A percentile compares a stretch with the other conserved stretches of the same genome.
phyloP scores from a whole-genome alignment of 768 basidiomycete genomes.

The Suillus fuscotomentosus region DNA sequence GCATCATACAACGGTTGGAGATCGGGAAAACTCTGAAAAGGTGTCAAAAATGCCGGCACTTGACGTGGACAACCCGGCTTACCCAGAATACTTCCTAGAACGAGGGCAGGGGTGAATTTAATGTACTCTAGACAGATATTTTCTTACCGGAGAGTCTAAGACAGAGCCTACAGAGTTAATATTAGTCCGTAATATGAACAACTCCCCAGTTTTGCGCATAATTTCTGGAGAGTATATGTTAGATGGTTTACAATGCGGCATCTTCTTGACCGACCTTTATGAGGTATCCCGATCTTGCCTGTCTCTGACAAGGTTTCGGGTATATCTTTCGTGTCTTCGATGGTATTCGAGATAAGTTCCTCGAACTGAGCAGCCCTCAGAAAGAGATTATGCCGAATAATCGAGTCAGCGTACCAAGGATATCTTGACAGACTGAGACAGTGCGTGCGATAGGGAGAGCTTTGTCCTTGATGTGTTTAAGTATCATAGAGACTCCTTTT shows the following conservation, averaged over 20 bases:
- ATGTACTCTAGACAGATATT: slow-evolving; percentile 4
- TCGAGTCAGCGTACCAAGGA: slow-evolving; percentile 59
- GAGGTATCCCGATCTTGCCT: slow-evolving; percentile 89
- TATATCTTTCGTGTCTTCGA: slow-evolving; percentile 95
- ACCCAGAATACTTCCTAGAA: slow-evolving; percentile 93
- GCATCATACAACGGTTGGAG: slow-evolving; percentile 94
- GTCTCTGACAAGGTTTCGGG: slow-evolving; percentile 92
- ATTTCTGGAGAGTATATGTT: slow-evolving; percentile 56
- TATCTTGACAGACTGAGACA: slow-evolving; percentile 96
- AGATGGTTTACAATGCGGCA: slow-evolving; percentile 5
- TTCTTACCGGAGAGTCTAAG: slow-evolving; percentile 87
- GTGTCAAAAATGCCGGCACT: slow-evolving; percentile 11
- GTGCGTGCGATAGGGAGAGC: slow-evolving; percentile 89
- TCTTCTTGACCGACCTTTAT: slow-evolving; percentile 53
- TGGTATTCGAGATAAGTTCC: slow-evolving; percentile 86
- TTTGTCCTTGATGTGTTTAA: slow-evolving; percentile 69
- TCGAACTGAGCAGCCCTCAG: slow-evolving; percentile 61
- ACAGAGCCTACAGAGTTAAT: slow-evolving; percentile 96
- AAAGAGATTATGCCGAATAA: slow-evolving; percentile 1
- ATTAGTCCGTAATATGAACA: slow-evolving; percentile 91
- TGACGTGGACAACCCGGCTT: slow-evolving; percentile 26
- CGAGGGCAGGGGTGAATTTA: slow-evolving; percentile 3
- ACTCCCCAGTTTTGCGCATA: slow-evolving; percentile 95
- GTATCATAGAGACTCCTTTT: slow-evolving; percentile 11
- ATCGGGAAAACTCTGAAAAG: slow-evolving; percentile 84